Evolutionary conservation across 371 early-diverging fungal genomes (phyloP), one percentile per base, ranked within the genome.

Genomic region (Haplosporangium sp.): DNA sequence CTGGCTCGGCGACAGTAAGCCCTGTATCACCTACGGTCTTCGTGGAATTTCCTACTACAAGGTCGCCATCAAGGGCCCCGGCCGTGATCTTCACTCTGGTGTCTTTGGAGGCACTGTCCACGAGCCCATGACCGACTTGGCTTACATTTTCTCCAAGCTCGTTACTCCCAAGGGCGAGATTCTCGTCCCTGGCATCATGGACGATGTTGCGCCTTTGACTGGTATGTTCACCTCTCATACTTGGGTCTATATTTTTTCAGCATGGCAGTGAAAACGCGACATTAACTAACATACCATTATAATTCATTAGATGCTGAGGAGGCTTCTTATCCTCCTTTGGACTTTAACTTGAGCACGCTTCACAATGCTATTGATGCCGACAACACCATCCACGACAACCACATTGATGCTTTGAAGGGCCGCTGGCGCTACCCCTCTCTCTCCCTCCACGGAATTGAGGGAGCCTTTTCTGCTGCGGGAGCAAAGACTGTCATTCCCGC

Each of bases 401-500:
- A 91, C 59, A 90, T 86, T 66, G 86, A 89, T 53, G 92, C 93
- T 40, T 88, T 99, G 74, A 96, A 95, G 85, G 87, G 88, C 69
- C 91, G 94, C 74, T 97, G 98, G 99, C 89, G 99, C 61, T 94
- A 87, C 88, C 99, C 98, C 29, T 95, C 98, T 48, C 90, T 98
- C 51, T 95, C 96, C 14, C 85, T 99, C 45, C 99, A 99, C 86
- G 99, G 99, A 72, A 89, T 97, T 67, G 97, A 98, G 85, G 98
- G 98, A 64, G 98, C 97, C 4, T 97, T 97, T 85, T 95, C 94
- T 79, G 90, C 91, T 43, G 84, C 96, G 18, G 97, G 98, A 64
- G 93, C 90, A 80, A 98, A 99, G 89, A 99, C 99, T 13, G 99
- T 99, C 18, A 96, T 99, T 71, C 99, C 99, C 36, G 95, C 97